Evolutionary conservation across 768 basidiomycete genomes (phyloP).

Genomic region (Tricholoma flavovirens): DNA sequence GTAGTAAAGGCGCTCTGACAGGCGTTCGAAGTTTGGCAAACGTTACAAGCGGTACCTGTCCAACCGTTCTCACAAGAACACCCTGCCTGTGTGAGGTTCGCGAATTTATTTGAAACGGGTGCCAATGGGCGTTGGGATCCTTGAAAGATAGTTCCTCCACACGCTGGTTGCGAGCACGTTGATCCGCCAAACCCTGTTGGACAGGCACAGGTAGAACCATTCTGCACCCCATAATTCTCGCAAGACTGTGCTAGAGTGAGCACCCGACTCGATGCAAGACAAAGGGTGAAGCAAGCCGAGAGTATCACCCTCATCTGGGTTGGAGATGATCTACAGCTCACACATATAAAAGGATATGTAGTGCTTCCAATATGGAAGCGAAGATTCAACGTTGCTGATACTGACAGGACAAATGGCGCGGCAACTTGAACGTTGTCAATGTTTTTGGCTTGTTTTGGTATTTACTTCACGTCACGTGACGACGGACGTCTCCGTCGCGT

Average conservation of each 20-base stretch:
- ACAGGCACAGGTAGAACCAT: constrained; percentile 62
- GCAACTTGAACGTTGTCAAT: too few relatives aligned
- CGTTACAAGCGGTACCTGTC: constrained; percentile 75
- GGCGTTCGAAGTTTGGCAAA: constrained; percentile 61
- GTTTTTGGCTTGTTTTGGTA: too few relatives aligned
- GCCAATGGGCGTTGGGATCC: constrained; percentile 53
- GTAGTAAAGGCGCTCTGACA: constrained; percentile 62
- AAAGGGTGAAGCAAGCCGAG: constrained; percentile 12
- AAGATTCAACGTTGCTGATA: too few relatives aligned
- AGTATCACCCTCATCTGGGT: background rate
- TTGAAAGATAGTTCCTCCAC: constrained; percentile 80
- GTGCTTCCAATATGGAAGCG: too few relatives aligned
- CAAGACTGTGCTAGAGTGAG: constrained; percentile 42
- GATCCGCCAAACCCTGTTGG: constrained; percentile 77
- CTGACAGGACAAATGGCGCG: too few relatives aligned
- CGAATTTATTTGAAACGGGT: constrained; percentile 34
- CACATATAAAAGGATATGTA: too few relatives aligned
- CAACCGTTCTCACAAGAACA: constrained; percentile 75
- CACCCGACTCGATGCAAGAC: constrained; percentile 8
- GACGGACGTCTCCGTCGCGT: too few relatives aligned
- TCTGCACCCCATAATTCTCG: constrained; percentile 60
- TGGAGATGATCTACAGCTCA: background rate
- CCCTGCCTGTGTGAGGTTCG: constrained; percentile 60
- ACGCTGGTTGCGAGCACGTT: constrained; percentile 63
- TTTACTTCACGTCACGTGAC: too few relatives aligned